Conservation (phyloP, 1,284 basidiomycete species). For the Cerioporus squamosus region DNA sequence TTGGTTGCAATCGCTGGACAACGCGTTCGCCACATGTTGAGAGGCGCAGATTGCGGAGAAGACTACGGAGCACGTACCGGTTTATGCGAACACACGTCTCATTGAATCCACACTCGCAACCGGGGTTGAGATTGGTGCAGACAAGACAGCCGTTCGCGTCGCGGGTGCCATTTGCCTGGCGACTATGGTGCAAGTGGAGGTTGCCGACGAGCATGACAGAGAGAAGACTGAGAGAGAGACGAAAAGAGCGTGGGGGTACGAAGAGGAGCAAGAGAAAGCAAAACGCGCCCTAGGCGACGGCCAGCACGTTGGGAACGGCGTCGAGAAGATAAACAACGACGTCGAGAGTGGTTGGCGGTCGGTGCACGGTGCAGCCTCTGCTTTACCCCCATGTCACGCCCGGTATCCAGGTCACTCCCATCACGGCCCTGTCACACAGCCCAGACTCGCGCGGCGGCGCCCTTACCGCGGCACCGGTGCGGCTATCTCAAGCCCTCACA, state of each 20-base stretch:
- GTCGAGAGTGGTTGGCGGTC: conserved; percentile 21
- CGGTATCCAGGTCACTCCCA: conserved; percentile 20
- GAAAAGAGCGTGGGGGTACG: conserved; percentile 41
- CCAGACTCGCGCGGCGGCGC: not conserved
- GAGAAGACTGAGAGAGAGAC: conserved; percentile 26
- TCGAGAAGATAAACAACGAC: conserved; percentile 25
- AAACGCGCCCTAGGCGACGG: conserved; percentile 33
- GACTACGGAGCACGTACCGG: conserved; percentile 46
- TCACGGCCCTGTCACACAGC: conserved; percentile 20
- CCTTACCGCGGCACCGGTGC: not conserved
- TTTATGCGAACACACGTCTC: conserved; percentile 63
- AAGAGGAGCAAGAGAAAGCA: conserved; percentile 19
- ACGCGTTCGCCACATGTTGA: conserved; percentile 15
- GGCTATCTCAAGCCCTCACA: too few species aligned
- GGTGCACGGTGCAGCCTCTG: not conserved
- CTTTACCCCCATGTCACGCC: conserved; percentile 3
- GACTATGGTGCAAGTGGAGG: conserved; percentile 46
- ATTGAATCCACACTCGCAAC: conserved; percentile 56
- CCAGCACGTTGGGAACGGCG: conserved; percentile 39
- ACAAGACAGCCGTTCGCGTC: conserved; percentile 31
- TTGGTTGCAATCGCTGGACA: conserved; percentile 55
- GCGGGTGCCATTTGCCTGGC: conserved; percentile 26
- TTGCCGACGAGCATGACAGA: conserved; percentile 53
- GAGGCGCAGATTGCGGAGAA: conserved; percentile 15
- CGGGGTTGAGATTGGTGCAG: conserved; percentile 42